A percentile compares a stretch with the other conserved stretches of the same genome.
These are phyloP conservation scores for Fusarium heterosporum DNA, from an alignment of 2,329 filamentous ascomycete genomes.

Conservation along the genomic window DNA sequence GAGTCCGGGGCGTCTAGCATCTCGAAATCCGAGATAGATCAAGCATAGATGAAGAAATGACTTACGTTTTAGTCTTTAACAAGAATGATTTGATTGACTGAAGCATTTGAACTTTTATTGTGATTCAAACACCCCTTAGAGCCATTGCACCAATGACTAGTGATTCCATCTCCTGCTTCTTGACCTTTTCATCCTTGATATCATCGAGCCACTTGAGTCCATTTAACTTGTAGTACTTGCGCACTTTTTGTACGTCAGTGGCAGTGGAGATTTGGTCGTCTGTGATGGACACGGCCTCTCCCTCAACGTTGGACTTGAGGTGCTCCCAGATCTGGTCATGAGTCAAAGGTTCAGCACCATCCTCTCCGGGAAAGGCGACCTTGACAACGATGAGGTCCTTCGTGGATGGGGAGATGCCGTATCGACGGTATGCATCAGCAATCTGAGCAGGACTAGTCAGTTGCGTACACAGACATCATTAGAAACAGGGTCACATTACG, in stretches of 20 bases:
- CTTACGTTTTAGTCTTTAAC: conserved; percentile 42
- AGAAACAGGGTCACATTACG: conserved; percentile 56
- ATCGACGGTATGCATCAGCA: conserved; percentile 88
- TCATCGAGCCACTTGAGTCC: conserved; percentile 63
- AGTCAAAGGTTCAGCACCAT: conserved; percentile 56
- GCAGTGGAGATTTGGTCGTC: conserved; percentile 70
- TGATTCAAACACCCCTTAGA: conserved; percentile 53
- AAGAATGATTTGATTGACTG: conserved; percentile 6
- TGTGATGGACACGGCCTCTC: conserved; percentile 67
- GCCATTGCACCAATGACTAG: conserved; percentile 83
- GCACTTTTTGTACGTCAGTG: conserved; percentile 76
- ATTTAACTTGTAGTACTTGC: conserved; percentile 89
- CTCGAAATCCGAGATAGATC: conserved; percentile 44
- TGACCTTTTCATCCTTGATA: conserved; percentile 57
- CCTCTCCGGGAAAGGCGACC: conserved; percentile 66
- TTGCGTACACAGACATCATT: neutral
- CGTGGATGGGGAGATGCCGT: conserved; percentile 80
- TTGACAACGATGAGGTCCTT: conserved; percentile 84
- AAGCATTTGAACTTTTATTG: conserved; percentile 3
- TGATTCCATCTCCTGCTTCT: conserved; percentile 71
- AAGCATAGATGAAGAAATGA: conserved; percentile 47
- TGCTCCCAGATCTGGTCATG: conserved; percentile 68
- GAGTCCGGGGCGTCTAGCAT: conserved; percentile 46
- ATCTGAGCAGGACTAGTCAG: conserved; percentile 68
- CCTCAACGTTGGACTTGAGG: conserved; percentile 71